Percentiles rank a stretch among this genome's conserved stretches.
phyloP scores from a whole-genome alignment of 768 basidiomycete species.

The Lentinula guzmanii region DNA sequence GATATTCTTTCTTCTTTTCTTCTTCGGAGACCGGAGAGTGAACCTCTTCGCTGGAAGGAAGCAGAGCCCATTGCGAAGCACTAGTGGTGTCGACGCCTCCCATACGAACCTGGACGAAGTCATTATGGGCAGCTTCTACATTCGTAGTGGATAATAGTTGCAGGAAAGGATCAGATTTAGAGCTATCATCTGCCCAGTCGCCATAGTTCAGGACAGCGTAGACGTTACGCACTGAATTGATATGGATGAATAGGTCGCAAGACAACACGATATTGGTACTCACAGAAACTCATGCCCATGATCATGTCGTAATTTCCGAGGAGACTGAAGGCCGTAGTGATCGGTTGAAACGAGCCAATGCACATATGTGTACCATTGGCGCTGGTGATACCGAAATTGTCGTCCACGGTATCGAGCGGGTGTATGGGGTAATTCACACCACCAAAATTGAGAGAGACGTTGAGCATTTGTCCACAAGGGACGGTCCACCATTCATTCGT shows the following conservation, averaged over 20 bases:
- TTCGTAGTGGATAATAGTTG: slow-evolving; percentile 63
- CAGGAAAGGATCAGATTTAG: slow-evolving; percentile 54
- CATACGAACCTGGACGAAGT: slow-evolving; percentile 61
- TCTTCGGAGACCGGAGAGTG: slow-evolving; percentile 57
- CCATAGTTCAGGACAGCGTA: slow-evolving; percentile 74
- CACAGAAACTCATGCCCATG: slow-evolving; percentile 76
- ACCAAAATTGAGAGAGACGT: slow-evolving; percentile 66
- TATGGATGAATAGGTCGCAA: slow-evolving; percentile 3
- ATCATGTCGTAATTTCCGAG: slow-evolving; percentile 80
- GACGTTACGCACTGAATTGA: slow-evolving; percentile 58
- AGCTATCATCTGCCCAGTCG: slow-evolving; percentile 48
- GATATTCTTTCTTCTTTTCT: slow-evolving; percentile 63
- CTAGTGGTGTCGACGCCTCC: slow-evolving; percentile 52
- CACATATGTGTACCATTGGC: slow-evolving; percentile 50
- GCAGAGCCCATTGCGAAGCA: slow-evolving; percentile 48
- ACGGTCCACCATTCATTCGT: slow-evolving; percentile 59
- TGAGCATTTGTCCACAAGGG: slow-evolving; percentile 70
- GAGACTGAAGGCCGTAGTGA: slow-evolving; percentile 72
- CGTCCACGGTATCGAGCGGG: slow-evolving; percentile 62
- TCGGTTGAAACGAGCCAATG: slow-evolving; percentile 79
- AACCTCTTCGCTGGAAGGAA: slow-evolving; percentile 52
- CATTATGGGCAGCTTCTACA: slow-evolving; percentile 43
- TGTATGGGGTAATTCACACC: slow-evolving; percentile 66
- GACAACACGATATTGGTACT: slow-evolving; percentile 17
- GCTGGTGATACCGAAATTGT: slow-evolving; percentile 47